Percentiles rank a stretch among this genome's conserved stretches.
phyloP scores from a whole-genome alignment of 1,284 basidiomycete genomes.

The Ganoderma lingzhi region DNA sequence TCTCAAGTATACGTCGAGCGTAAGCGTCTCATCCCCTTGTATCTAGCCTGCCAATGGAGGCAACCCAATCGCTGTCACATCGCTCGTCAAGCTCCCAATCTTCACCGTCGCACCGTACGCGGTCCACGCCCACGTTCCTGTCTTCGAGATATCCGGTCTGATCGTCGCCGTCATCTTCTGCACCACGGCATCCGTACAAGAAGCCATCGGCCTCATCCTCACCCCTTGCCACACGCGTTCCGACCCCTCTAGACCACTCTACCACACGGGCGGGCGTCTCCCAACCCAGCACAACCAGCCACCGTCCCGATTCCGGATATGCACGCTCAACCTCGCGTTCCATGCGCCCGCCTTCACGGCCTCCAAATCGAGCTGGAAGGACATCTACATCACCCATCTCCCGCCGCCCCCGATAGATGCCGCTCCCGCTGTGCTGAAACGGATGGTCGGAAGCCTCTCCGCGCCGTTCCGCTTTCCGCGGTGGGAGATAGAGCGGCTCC shows the following conservation, averaged over 20 bases:
- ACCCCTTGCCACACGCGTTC: not conserved
- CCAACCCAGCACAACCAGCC: not conserved
- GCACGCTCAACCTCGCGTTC: not conserved
- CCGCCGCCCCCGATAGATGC: not conserved
- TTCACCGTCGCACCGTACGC: slow-evolving; percentile 6
- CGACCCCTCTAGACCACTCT: slow-evolving; percentile 8
- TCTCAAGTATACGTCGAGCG: not conserved
- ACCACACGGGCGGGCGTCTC: not conserved
- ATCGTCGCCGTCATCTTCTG: slow-evolving; percentile 6
- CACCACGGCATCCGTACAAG: not conserved
- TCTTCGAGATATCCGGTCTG: not conserved
- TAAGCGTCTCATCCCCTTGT: not conserved
- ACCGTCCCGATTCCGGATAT: not conserved
- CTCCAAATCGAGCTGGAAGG: not conserved
- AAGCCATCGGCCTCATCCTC: slow-evolving; percentile 2
- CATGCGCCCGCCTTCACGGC: not conserved
- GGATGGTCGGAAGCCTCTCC: not conserved
- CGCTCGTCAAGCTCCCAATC: slow-evolving; percentile 1
- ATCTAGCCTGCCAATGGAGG: not conserved
- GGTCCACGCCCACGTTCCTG: not conserved
- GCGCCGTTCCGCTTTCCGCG: slow-evolving; percentile 7
- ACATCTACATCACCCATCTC: slow-evolving; percentile 7
- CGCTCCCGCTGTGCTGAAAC: not conserved
- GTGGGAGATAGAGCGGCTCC: slow-evolving; percentile 1
- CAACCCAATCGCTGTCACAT: not conserved